Evolutionary conservation across 805 yeast genomes (phyloP), one percentile per base, ranked within the genome.

Genomic region (Starmerella sirachaensis): DNA sequence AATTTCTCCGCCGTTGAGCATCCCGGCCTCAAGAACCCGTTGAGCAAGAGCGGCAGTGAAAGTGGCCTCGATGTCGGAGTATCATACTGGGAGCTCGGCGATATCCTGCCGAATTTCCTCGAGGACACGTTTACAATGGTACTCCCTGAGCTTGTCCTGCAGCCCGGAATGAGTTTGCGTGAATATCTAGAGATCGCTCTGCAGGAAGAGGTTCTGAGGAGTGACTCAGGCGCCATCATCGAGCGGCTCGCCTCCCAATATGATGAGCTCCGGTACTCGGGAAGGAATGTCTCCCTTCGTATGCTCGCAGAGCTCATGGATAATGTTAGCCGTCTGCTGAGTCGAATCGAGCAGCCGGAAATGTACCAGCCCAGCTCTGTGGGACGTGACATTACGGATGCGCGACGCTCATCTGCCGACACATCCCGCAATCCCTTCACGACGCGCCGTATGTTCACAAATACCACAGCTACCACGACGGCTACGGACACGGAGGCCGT

Each of bases 251-350:
- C 74, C 4, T 62, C 60, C 3, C 55, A 71, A 11, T 85, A 83
- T 59, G 94, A 85, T 47, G 61, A 63, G 34, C 64, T 78, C 25
- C 63, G 83, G 42, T 85, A 74, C 56, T 70, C 88, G 5, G 79
- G 81, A 2, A 56, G 63, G 14, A 64, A 72, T 13, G 71, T 83
- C 13, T 57, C 68, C 1, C 74, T 76, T 45, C 62, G 60, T 4
- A 78, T 77, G 28, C 73, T 85, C 50, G 57, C 71, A 20, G 66
- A 62, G 29, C 74, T 82, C 51, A 70, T 84, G 64, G 64, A 64
- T 30, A 28, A 43, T n/a, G 42, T 49, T 18, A 32, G 46, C 13
- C 28, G 28, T 18, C 23, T 55, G 12, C 18, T 38, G 18, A 28
- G 28, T 37, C 46, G 28, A 30, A 38, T 35, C 14, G 51, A 20